Evolutionary conservation across 2,329 filamentous ascomycete species (phyloP), one percentile per base, ranked within the genome.

Genomic region (Daldinia sp.): DNA sequence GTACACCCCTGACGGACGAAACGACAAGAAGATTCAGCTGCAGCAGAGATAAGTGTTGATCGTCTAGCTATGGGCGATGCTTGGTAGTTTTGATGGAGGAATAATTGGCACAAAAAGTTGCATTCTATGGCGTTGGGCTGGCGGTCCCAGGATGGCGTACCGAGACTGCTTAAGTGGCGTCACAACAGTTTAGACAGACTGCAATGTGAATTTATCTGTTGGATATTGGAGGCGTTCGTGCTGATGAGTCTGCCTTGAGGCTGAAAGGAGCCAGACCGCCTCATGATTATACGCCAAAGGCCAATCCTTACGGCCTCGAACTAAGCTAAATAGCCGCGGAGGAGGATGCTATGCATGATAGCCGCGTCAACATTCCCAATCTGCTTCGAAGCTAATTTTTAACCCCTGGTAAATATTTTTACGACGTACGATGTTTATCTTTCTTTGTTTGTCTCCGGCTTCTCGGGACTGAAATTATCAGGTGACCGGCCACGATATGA

Each of bases 1-100:
- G 79, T 89, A 89, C 77, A 89, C 87, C 2, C 87, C 87, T 55
- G 87, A 89, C 69, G 87, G 87, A 65, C 86, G 87, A 77, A 88
- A 88, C 81, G 85, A 87, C 78, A 89, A 89, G 84, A 89, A 89
- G 82, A 82, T 83, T 70, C 79, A 82, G 67, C 76, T 84, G 12
- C 74, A 75, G 42, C 72, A 72, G 60, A 71, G 75, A 58, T 75
- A 70, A 42, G 64, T 50, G n/a, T n/a, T 37, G 15, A 28, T 41
- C 26, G 28, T 57, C 37, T 50, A 18, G n/a, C 39, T 48, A 63
- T 58, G 53, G 41, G 26, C 12, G 35, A 26, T 54, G 37, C 46
- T 51, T 55, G 46, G 44, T 60, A 53, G 37, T 54, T 66, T 51
- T 51, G 46, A 33, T 53, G 44, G 55, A 50, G 51, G 61, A 48